A percentile compares a stretch with the other conserved stretches of the same genome.
Evolutionary conservation across 352 stramenopile species (phyloP).

Genomic region (Phytophthora hybrid): DNA sequence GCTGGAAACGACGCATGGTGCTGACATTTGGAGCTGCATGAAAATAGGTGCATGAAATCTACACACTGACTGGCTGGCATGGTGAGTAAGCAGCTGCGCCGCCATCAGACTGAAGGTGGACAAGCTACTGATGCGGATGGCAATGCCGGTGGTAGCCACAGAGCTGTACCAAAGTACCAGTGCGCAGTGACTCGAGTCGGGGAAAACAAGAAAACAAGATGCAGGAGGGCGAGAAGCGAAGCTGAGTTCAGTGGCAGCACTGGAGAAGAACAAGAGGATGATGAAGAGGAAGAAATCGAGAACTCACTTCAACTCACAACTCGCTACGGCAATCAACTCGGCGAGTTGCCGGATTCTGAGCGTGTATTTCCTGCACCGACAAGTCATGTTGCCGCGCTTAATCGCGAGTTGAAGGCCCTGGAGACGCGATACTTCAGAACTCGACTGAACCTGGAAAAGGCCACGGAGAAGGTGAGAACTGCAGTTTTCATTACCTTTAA

Average conservation of each 20-base stretch:
- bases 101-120: conserved; percentile 9
- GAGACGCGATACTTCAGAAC: conserved; percentile 85
- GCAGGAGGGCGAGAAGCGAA: background rate
- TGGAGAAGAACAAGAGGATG: conserved; percentile 3
- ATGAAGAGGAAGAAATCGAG: conserved; percentile 13
- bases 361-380: conserved; percentile 45
- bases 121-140: conserved; percentile 16
- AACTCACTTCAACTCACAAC: background rate
- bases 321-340: conserved; percentile 30
- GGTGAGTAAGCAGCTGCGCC: conserved; percentile 38
- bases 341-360: conserved; percentile 42
- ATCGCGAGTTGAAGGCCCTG: conserved; percentile 74
- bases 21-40: conserved; percentile 1
- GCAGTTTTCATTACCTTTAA: background rate
- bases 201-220: conserved; percentile 10
- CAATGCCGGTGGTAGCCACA: background rate
- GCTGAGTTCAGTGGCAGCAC: conserved; percentile 7
- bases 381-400: conserved; percentile 71
- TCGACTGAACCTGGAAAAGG: conserved; percentile 74
- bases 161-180: conserved; percentile 5
- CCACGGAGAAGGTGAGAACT: conserved; percentile 59
- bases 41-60: conserved; percentile 30
- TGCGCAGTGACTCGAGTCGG: background rate
- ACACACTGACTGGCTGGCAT: conserved; percentile 23
- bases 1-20: conserved; percentile 26